phyloP scores from a whole-genome alignment of 164 flowering plant species.

The Magnolia kwangsiensis region DNA sequence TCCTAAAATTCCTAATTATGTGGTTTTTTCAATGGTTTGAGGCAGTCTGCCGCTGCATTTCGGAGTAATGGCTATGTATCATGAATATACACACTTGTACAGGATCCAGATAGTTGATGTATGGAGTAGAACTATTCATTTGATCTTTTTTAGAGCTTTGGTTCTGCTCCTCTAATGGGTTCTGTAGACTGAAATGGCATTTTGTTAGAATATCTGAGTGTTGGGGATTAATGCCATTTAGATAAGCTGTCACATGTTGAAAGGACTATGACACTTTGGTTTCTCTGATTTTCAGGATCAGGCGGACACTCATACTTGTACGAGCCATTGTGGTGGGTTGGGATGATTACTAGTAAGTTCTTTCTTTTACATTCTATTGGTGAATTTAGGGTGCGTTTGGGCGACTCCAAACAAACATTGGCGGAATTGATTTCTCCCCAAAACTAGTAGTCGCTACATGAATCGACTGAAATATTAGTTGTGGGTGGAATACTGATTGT shows the following conservation, averaged over 20 bases:
- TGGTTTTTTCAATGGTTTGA: neutral
- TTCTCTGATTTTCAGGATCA: slow-evolving; percentile 35
- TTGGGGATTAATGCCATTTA: neutral
- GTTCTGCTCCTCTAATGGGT: neutral
- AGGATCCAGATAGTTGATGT: neutral
- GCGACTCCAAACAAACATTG: neutral
- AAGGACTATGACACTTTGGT: neutral
- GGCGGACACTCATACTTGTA: slow-evolving; percentile 74
- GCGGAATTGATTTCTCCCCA: neutral
- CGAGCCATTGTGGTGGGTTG: slow-evolving; percentile 93
- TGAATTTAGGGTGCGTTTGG: too few species aligned
- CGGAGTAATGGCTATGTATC: neutral
- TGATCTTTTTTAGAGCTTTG: neutral
- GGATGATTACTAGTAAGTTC: slow-evolving; percentile 79
- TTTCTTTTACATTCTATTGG: neutral
- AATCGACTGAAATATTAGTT: neutral
- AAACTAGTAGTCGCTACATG: neutral
- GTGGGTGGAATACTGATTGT: neutral
- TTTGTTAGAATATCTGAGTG: neutral
- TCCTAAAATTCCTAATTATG: neutral
- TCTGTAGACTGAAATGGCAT: neutral
- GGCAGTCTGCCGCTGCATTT: neutral
- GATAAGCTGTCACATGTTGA: neutral
- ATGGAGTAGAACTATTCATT: neutral
- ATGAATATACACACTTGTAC: neutral